Evolutionary conservation across 371 early-diverging fungal genomes (phyloP).

Genomic region (Mortierella sp.): DNA sequence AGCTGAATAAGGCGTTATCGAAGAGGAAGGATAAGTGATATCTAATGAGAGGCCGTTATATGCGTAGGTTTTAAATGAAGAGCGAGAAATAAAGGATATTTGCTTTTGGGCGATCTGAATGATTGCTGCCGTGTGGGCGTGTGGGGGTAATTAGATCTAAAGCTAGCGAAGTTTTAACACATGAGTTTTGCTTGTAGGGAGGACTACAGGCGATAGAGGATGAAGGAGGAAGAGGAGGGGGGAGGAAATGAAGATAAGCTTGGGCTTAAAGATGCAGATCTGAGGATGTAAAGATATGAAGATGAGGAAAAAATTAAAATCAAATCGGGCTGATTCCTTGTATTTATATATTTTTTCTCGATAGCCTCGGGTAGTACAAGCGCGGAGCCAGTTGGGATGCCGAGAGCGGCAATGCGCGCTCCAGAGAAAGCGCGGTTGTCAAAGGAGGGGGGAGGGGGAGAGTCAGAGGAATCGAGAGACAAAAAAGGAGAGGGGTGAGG

Average conservation of each 20-base stretch:
- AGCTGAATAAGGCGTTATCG: not conserved
- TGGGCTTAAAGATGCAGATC: conserved; percentile 1
- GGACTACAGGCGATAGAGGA: conserved; percentile 22
- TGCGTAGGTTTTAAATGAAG: not conserved
- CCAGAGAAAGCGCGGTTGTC: not conserved
- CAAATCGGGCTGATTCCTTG: not conserved
- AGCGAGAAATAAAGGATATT: not conserved
- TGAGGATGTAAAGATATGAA: not conserved
- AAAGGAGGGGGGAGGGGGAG: not conserved
- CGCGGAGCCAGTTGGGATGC: conserved; percentile 8
- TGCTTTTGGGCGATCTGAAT: not conserved
- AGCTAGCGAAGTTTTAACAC: conserved; percentile 3
- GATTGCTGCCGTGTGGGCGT: conserved; percentile 52
- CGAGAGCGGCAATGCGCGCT: conserved; percentile 7
- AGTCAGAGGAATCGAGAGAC: not conserved
- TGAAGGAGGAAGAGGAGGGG: conserved; percentile 4
- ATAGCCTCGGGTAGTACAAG: not conserved
- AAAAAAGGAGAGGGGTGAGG: conserved; percentile 3
- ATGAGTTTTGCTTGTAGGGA: conserved; percentile 31
- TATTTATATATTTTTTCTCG: conserved; percentile 12
- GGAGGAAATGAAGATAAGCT: not conserved
- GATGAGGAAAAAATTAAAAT: conserved; percentile 9
- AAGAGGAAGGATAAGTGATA: not conserved
- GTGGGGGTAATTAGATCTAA: conserved; percentile 27
- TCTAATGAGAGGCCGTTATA: not conserved